Base-by-base conservation (phyloP, 352 stramenopile species). In the Globisporangium paddicum region DNA sequence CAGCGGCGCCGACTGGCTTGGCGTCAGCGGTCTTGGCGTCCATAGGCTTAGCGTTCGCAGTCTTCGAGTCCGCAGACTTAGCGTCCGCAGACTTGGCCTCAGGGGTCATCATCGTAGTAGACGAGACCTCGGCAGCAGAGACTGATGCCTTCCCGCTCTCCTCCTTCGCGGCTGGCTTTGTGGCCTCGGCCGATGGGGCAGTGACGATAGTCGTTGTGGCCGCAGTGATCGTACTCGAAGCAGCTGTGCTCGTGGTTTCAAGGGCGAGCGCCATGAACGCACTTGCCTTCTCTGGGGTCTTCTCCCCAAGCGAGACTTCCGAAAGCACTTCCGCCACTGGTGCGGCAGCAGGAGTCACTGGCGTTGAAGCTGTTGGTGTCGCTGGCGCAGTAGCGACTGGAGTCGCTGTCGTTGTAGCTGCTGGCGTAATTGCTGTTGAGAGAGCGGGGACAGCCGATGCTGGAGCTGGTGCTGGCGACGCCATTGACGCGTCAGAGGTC, bases 1-100 rank as follows among this genome's bases (percentile, higher is more conserved):
- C 37, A 62, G 63, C n/a, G 50, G 16, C n/a, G n/a, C n/a, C n/a
- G n/a, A n/a, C n/a, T 54, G 34, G 56, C 41, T 52, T 52, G 25
- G 46, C 2, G 46, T 23, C 37, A 6, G 37, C 5, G 7, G 38
- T 5, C 38, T 23, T 45, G 5, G 38, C n/a, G n/a, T 23, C 18
- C 11, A n/a, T 32, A 6, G 28, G 3, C 28, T 32, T 32, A n/a
- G n/a, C 28, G 28, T 6, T 32, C 28, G 3, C 28, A 7, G 38
- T 5, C 38, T 23, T 45, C 0, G 38, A 7, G n/a, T 23, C 18
- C 11, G 40, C 6, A 6, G 28, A 3, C 28, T 32, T 32, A n/a
- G n/a, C 28, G 28, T 6, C 6, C 28, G 3, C 28, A 7, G n/a
- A n/a, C n/a, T n/a, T n/a, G n/a, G n/a, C n/a, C n/a, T n/a, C n/a